These are phyloP conservation scores for Starmerella scarabaei DNA, from an alignment of 805 yeast genomes.

Conservation along the genomic window DNA sequence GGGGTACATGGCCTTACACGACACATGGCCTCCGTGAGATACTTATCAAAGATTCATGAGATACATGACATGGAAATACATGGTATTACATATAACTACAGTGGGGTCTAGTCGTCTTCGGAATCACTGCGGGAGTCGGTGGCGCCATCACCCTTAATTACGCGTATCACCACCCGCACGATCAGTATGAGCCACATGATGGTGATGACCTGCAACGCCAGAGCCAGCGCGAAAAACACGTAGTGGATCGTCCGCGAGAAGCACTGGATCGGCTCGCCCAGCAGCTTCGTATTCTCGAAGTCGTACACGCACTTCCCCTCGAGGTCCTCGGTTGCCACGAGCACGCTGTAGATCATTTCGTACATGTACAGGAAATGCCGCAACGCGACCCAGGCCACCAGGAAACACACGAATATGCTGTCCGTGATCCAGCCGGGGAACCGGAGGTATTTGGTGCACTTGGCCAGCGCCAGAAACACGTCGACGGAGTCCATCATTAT, in stretches of 20 bases:
- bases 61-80: too few species aligned
- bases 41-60: too few species aligned
- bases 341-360: conserved; percentile 46
- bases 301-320: conserved; percentile 20
- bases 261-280: conserved; percentile 23
- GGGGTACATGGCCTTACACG: too few species aligned
- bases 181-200: conserved; percentile 67
- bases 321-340: conserved; percentile 33
- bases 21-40: too few species aligned
- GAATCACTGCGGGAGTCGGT: conserved; percentile 80
- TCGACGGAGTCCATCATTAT: conserved; percentile 78
- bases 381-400: conserved; percentile 53
- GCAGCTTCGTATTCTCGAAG: conserved; percentile 17
- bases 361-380: conserved; percentile 67
- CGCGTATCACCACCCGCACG: conserved; percentile 53
- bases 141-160: conserved; percentile 59
- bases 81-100: too few species aligned
- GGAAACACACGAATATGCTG: conserved; percentile 49
- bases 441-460: conserved; percentile 63
- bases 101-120: conserved; percentile 52
- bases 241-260: conserved; percentile 26
- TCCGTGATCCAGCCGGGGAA: conserved; percentile 45
- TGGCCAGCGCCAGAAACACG: conserved; percentile 56
- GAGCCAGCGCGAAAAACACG: conserved; percentile 42
- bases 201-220: conserved; percentile 52